Base-by-base conservation (phyloP, 768 basidiomycete genomes). In the Boletus coccyginus region DNA sequence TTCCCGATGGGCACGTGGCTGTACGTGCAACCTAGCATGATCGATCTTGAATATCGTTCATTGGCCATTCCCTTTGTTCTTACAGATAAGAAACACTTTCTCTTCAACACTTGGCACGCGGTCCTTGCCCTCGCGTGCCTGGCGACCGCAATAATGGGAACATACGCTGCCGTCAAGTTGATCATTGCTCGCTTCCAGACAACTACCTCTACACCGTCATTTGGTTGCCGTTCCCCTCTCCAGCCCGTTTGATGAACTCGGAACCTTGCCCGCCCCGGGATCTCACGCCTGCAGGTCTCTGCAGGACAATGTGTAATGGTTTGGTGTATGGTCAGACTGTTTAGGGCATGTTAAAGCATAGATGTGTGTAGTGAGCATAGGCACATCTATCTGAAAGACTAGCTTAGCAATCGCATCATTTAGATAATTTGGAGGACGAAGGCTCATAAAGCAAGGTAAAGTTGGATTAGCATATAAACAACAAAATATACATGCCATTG, bases 101-200 rank as follows among this genome's bases (percentile, higher is more conserved):
- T 75, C 31, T 81, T 81, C 69, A 85, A 85, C 56, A 57, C 78
- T 5, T 80, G 83, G 70, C 84, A 85, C 61, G 53, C 84, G 29
- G 0, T 76, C 29, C 40, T 84, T 42, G 69, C 72, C 14, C 62
- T 84, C 19, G 83, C 75, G 0, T 75, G 78, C 38, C 53, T 81
- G 29, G 70, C 81, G 2, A 77, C 78, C 61, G 82, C 84, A 0
- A 76, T 73, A 43, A 69, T 87, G 12, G 82, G 81, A 62, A 39
- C 61, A 56, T 73, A 61, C 42, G 77, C 82, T 0, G 68, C 81
- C 10, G 75, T 81, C 19, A 69, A 74, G 50, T 65, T 75, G 6
- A 81, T 85, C 47, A 73, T 78, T 43, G 45, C 53, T 0, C 72
- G 66, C 5, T 84, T 86, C 68, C 38, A 72, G 19, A 52, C 64